phyloP scores from a whole-genome alignment of 208 protist species.

The Strigomonas culicis region DNA sequence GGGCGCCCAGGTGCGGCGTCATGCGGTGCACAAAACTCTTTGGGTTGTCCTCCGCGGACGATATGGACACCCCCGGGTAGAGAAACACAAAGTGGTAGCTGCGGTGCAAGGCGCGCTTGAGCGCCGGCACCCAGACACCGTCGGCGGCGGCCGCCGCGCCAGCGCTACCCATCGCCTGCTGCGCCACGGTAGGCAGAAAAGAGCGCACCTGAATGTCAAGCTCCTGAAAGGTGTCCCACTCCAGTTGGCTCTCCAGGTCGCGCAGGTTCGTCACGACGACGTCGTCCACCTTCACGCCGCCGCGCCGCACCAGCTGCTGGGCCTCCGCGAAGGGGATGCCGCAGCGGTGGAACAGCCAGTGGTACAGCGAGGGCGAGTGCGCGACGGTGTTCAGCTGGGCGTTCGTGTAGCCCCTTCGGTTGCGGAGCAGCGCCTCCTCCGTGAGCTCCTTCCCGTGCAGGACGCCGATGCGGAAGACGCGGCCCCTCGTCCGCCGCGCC shows the following conservation, averaged over 20 bases:
- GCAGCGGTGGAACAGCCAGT: slow-evolving; percentile 88
- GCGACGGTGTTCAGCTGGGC: slow-evolving; percentile 80
- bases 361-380: slow-evolving; percentile 79
- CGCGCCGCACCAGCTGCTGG: slow-evolving; percentile 30
- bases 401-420: slow-evolving; percentile 76
- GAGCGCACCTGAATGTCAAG: slow-evolving; percentile 68
- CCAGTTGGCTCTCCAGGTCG: slow-evolving; percentile 72
- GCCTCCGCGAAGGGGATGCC: slow-evolving; percentile 82
- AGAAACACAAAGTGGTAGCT: slow-evolving; percentile 67
- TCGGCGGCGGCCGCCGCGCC: neutral
- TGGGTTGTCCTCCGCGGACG: slow-evolving; percentile 66
- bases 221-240: slow-evolving; percentile 67
- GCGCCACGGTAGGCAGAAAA: slow-evolving; percentile 21
- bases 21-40: slow-evolving; percentile 83
- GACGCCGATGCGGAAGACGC: slow-evolving; percentile 70
- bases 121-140: slow-evolving; percentile 60
- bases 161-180: neutral
- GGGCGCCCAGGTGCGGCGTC: slow-evolving; percentile 34
- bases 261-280: slow-evolving; percentile 26
- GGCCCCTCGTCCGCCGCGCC: slow-evolving; percentile 35
- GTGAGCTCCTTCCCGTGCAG: slow-evolving; percentile 71
- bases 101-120: slow-evolving; percentile 82
- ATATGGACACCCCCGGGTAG: slow-evolving; percentile 62
- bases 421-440: slow-evolving; percentile 49
- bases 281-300: slow-evolving; percentile 56